phyloP scores from a whole-genome alignment of 1,284 basidiomycete genomes.

The Cryptococcus deneoformans region DNA sequence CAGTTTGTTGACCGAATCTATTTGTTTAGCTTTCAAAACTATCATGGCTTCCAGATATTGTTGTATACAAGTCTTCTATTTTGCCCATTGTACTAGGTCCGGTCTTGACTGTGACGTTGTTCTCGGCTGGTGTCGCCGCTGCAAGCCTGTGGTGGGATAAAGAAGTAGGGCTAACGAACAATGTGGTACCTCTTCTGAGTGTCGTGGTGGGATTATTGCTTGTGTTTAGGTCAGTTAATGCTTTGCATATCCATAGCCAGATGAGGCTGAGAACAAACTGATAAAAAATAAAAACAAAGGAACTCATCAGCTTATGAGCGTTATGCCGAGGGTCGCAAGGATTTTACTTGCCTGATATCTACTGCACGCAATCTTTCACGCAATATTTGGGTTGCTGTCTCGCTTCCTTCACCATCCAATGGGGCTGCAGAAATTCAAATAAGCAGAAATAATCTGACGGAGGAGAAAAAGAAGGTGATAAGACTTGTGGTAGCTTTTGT shows the following conservation, averaged over 20 bases:
- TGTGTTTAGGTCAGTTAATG: conserved; percentile 50
- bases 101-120: conserved; percentile 75
- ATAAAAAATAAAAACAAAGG: conserved; percentile 68
- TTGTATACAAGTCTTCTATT: conserved; percentile 60
- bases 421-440: conserved; percentile 49
- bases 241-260: neutral
- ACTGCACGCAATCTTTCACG: conserved; percentile 62
- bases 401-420: conserved; percentile 53
- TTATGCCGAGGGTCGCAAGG: conserved; percentile 64
- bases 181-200: conserved; percentile 70
- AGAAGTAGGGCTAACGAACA: conserved; percentile 43
- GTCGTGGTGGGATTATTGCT: conserved; percentile 68
- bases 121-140: conserved; percentile 54
- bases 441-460: conserved; percentile 60
- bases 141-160: conserved; percentile 36
- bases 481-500: conserved; percentile 58
- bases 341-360: conserved; percentile 55
- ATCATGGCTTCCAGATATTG: conserved; percentile 83
- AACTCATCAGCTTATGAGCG: conserved; percentile 49
- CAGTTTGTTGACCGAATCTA: neutral
- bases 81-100: conserved; percentile 59
- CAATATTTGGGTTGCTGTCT: conserved; percentile 72
- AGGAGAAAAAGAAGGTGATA: conserved; percentile 67
- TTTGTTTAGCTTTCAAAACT: conserved; percentile 56
- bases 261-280: conserved; percentile 40